These are phyloP conservation scores for Colletotrichum shisoi DNA, from an alignment of 2,329 filamentous ascomycete species.

Conservation along the genomic window DNA sequence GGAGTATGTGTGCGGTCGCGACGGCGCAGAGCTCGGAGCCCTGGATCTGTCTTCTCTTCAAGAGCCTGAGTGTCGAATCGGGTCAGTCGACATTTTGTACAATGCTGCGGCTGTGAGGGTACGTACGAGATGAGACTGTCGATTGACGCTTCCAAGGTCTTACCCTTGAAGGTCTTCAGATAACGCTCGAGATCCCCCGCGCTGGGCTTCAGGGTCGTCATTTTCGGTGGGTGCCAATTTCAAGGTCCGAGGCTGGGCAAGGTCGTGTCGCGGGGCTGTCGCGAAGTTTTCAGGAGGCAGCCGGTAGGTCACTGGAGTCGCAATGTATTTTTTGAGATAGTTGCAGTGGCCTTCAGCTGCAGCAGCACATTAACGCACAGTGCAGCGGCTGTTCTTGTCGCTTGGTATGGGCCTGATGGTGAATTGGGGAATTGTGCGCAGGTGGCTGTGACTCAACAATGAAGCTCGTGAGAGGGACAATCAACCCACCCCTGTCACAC, in stretches of 20 bases:
- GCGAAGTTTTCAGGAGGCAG: constrained; percentile 11
- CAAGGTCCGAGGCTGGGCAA: constrained; percentile 8
- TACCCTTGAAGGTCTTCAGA: constrained; percentile 78
- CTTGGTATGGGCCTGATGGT: constrained; percentile 10
- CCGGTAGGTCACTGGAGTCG: constrained; percentile 7
- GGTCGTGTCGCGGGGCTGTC: constrained; percentile 23
- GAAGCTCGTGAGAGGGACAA: constrained; percentile 34
- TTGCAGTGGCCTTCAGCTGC: background rate
- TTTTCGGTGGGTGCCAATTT: constrained; percentile 46
- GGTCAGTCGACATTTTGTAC: constrained; percentile 15
- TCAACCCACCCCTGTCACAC: constrained; percentile 32
- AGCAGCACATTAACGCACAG: constrained; percentile 3
- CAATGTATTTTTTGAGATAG: background rate
- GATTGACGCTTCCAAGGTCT: constrained; percentile 79
- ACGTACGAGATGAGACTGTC: constrained; percentile 83
- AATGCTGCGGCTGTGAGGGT: constrained; percentile 33
- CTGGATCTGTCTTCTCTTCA: constrained; percentile 89
- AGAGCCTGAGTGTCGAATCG: constrained; percentile 63
- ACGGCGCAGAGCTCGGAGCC: constrained; percentile 89
- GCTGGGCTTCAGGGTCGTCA: constrained; percentile 65
- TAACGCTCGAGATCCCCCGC: constrained; percentile 81
- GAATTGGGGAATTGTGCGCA: constrained; percentile 34
- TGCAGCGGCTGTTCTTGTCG: constrained; percentile 16
- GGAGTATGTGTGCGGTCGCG: constrained; percentile 87
- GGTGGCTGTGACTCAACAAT: constrained; percentile 35